Base-by-base conservation (phyloP, 2,329 filamentous ascomycete genomes). In the Claviceps sp. region DNA sequence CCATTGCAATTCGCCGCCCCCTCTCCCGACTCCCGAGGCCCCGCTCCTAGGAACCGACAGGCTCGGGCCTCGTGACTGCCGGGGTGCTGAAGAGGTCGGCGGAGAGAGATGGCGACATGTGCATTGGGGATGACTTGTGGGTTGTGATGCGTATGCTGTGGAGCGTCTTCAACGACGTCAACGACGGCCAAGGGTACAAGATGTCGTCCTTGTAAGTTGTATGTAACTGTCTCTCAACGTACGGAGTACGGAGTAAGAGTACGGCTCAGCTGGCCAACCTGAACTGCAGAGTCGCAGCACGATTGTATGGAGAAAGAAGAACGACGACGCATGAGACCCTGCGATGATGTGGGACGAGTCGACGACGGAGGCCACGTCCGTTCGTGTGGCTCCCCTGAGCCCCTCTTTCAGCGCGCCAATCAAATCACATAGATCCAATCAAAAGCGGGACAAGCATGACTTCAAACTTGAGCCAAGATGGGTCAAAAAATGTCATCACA, bases 21-120 rank as follows among this genome's bases (percentile, higher is more conserved):
- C 14, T 5, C 38, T 36, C n/a, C 41, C 41, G 3, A 16, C 38
- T 36, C n/a, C 41, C 41, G 3, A 16, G 14, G 16, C 26, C 48
- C 16, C 3, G 7, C 36, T 43, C 48, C 52, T 50, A 44, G 22
- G 38, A 11, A 41, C 48, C 44, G n/a, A 50, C 44, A 48, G 44
- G 48, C 38, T 48, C 44, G 14, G 44, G 38, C 44, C 52, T 53
- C 48, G 52, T 47, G 52, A 48, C 40, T 34, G 13, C 20, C 26
- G 43, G 22, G 24, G 22, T n/a, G 43, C 26, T 50, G 14, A 40
- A 48, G 11, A 22, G 47, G 40, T 47, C 48, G 20, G 38, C 24
- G n/a, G 48, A 43, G 45, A 42, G 44, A 11, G n/a, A 34, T 40
- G 48, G 48, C 44, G 34, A 20, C 37, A 44, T 50, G 49, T 37